These are phyloP conservation scores for Oryza glaberrima DNA, from an alignment of 176 grass and related monocot genomes.

Conservation along the genomic window DNA sequence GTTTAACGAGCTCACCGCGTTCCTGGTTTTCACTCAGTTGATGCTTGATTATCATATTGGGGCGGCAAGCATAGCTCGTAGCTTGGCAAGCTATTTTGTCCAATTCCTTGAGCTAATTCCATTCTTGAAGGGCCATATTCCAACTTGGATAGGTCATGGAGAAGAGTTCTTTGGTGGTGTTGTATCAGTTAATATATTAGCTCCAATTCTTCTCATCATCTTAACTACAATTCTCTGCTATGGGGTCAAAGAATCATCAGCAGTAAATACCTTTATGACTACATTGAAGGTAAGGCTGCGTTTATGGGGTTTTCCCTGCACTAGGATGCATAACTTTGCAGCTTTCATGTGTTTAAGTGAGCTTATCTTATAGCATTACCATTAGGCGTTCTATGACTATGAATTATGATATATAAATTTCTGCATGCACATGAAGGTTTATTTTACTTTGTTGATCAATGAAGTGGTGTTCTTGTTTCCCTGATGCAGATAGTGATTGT, in stretches of 20 bases:
- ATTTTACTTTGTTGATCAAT: constrained; percentile 15
- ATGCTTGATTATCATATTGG: constrained; percentile 97
- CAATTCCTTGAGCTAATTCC: constrained; percentile 88
- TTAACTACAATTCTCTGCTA: constrained; percentile 78
- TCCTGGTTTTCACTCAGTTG: constrained; percentile 90
- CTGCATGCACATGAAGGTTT: neutral
- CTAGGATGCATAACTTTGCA: neutral
- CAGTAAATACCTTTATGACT: constrained; percentile 89
- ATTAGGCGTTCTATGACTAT: neutral
- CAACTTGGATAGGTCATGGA: constrained; percentile 89
- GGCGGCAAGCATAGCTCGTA: constrained; percentile 88
- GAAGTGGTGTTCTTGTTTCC: constrained; percentile 7
- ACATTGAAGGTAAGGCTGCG: constrained; percentile 63
- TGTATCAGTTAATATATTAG: constrained; percentile 86
- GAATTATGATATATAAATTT: neutral
- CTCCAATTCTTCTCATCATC: constrained; percentile 74
- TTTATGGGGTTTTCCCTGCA: neutral
- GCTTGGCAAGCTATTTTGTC: constrained; percentile 86
- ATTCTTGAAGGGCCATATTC: constrained; percentile 71
- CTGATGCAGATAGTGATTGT: constrained; percentile 80
- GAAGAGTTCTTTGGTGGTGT: constrained; percentile 83
- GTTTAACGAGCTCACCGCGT: constrained; percentile 94
- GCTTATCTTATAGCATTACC: neutral
- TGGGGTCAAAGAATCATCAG: constrained; percentile 89
- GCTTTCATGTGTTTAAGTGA: neutral